Percentiles rank a stretch among this genome's conserved stretches.
phyloP scores from a whole-genome alignment of 345 rosid species.

The Excoecaria agallocha region DNA sequence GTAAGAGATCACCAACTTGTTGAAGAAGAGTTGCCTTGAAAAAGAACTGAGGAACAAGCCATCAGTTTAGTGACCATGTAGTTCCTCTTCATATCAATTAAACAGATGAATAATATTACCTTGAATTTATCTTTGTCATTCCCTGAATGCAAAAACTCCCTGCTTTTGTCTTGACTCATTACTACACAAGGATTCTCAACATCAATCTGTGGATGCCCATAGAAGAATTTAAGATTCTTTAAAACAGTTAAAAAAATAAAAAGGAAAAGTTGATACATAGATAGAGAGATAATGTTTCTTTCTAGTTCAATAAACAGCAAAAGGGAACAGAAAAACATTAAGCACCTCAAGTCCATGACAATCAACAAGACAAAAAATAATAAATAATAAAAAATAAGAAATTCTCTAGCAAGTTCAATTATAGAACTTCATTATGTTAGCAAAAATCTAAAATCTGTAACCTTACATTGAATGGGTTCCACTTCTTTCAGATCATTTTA shows the following conservation, averaged over 20 bases:
- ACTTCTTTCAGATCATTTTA: not conserved
- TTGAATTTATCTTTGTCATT: conserved; percentile 92
- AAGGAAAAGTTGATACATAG: not conserved
- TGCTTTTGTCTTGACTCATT: conserved; percentile 99
- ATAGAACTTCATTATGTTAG: not conserved
- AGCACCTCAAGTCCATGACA: not conserved
- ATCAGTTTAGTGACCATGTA: conserved; percentile 31
- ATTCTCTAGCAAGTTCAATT: not conserved
- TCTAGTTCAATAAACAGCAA: not conserved
- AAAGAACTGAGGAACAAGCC: conserved; percentile 59
- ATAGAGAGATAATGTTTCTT: not conserved
- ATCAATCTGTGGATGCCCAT: conserved; percentile 59
- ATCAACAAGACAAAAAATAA: not conserved
- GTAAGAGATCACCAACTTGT: conserved; percentile 84
- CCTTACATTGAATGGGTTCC: not conserved
- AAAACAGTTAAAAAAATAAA: not conserved
- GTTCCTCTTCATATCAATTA: conserved; percentile 2
- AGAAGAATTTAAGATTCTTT: not conserved
- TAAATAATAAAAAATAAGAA: not conserved
- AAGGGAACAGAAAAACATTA: not conserved
- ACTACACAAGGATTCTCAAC: conserved; percentile 97
- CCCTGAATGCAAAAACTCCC: conserved; percentile 96
- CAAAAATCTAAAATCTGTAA: not conserved
- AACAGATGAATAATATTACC: conserved; percentile 36
- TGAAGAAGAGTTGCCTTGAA: conserved; percentile 96